phyloP scores from a whole-genome alignment of 2,329 filamentous ascomycete genomes.

The Ploettnerulaceae sp. region DNA sequence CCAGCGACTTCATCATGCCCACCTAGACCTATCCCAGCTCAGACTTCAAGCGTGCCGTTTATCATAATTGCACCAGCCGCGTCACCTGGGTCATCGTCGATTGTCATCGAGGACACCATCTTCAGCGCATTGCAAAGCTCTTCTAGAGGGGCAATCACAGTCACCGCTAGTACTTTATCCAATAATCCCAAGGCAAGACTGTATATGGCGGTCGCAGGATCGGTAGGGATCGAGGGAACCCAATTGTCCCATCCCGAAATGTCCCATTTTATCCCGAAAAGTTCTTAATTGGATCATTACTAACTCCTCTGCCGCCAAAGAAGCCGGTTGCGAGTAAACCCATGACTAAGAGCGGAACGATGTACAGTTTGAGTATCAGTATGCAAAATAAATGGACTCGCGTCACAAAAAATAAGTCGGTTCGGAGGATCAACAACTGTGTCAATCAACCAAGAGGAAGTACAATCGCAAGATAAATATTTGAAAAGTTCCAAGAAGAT shows the following conservation, averaged over 20 bases:
- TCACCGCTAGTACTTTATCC: background rate
- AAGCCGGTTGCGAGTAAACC: too few species aligned
- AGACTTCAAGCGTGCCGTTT: too few species aligned
- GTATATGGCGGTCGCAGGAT: background rate
- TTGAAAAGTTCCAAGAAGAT: too few species aligned
- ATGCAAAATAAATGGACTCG: background rate
- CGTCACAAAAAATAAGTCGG: background rate
- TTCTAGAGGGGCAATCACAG: background rate
- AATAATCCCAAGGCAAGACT: background rate
- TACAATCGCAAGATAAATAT: background rate
- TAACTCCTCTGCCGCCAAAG: too few species aligned
- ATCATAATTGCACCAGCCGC: background rate
- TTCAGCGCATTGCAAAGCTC: background rate
- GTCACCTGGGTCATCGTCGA: background rate
- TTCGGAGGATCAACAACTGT: background rate
- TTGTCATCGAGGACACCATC: background rate
- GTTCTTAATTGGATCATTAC: too few species aligned
- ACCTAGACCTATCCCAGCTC: background rate
- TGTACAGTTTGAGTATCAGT: background rate
- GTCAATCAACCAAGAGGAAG: background rate
- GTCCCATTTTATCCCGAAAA: too few species aligned
- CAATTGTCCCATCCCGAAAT: too few species aligned
- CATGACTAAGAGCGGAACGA: background rate
- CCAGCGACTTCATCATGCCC: slow-evolving; percentile 10
- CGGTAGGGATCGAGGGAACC: too few species aligned